Evolutionary conservation across 148 eudicot species (phyloP).

Genomic region (Rhododendron griersonianum): DNA sequence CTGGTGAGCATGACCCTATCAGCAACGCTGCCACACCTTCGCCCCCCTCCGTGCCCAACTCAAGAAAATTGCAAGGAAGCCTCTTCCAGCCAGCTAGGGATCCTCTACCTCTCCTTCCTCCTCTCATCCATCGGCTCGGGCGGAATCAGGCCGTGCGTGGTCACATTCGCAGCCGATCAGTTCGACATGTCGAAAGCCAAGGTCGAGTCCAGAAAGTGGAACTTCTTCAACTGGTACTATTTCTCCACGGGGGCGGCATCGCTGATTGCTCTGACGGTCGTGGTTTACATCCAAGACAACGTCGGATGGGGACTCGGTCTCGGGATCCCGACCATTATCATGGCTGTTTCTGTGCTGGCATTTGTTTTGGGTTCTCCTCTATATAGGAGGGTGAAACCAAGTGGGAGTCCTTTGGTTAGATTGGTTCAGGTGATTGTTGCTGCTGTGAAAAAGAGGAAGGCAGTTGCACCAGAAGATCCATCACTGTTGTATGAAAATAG

Average conservation of each 20-base stretch:
- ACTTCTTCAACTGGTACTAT: conserved; percentile 55
- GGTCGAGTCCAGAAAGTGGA: conserved; percentile 33
- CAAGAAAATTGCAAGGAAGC: conserved; percentile 59
- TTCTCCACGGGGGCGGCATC: conserved; percentile 47
- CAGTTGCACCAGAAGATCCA: conserved; percentile 18
- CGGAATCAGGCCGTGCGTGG: conserved; percentile 54
- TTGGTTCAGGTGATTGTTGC: conserved; percentile 50
- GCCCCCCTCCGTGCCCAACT: conserved; percentile 60
- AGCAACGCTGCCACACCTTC: conserved; percentile 48
- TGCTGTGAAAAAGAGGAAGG: conserved; percentile 45
- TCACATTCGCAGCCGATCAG: conserved; percentile 63
- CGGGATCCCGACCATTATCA: conserved; percentile 52
- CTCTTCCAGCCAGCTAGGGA: conserved; percentile 40
- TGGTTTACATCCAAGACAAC: conserved; percentile 59
- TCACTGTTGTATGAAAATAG: conserved; percentile 31
- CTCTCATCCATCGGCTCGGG: conserved; percentile 50
- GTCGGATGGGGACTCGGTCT: conserved; percentile 62
- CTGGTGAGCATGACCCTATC: conserved; percentile 46
- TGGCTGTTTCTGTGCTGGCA: conserved; percentile 43
- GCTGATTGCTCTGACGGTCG: conserved; percentile 39
- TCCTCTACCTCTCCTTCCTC: conserved; percentile 43
- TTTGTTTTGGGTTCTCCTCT: conserved; percentile 39
- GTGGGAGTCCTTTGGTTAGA: conserved; percentile 51
- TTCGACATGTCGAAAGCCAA: conserved; percentile 42
- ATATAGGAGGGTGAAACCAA: conserved; percentile 42